phyloP scores from a whole-genome alignment of 2,329 filamentous ascomycete genomes.

The Colletotrichum sp. region DNA sequence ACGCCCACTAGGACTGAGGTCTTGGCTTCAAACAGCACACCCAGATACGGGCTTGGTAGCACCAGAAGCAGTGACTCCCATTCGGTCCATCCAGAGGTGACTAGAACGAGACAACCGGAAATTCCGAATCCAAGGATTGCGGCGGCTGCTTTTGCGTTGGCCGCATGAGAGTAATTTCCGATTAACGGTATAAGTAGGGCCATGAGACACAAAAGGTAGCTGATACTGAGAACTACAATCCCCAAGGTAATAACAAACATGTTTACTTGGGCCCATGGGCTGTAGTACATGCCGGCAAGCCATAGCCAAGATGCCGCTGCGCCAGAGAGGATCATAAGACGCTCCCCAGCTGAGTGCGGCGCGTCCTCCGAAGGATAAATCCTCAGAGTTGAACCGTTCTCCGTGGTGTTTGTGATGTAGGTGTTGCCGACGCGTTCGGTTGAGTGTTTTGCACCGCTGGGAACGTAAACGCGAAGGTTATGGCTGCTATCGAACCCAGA shows the following conservation, averaged over 20 bases:
- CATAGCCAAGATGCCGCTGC: neutral
- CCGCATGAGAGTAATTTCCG: fast-evolving
- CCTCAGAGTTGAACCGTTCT: neutral
- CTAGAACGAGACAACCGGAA: neutral
- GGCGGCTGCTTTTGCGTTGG: neutral
- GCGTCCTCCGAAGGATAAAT: neutral
- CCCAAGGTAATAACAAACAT: neutral
- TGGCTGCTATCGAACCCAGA: neutral
- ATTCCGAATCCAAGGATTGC: neutral
- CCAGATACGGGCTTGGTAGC: neutral
- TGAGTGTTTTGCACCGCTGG: neutral
- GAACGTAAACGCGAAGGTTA: neutral
- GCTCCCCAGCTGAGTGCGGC: neutral
- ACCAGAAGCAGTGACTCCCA: neutral
- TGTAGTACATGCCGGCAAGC: neutral
- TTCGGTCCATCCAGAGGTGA: neutral
- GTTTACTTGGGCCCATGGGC: neutral
- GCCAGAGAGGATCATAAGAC: neutral
- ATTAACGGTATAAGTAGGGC: neutral
- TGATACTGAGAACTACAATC: neutral
- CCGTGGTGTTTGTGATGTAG: neutral
- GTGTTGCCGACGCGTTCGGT: neutral
- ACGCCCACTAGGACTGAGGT: neutral
- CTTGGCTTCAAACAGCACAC: neutral
- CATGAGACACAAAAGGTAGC: neutral